Conservation (phyloP, 495 filamentous ascomycete genomes). For the Hypoxylon subgilvum region DNA sequence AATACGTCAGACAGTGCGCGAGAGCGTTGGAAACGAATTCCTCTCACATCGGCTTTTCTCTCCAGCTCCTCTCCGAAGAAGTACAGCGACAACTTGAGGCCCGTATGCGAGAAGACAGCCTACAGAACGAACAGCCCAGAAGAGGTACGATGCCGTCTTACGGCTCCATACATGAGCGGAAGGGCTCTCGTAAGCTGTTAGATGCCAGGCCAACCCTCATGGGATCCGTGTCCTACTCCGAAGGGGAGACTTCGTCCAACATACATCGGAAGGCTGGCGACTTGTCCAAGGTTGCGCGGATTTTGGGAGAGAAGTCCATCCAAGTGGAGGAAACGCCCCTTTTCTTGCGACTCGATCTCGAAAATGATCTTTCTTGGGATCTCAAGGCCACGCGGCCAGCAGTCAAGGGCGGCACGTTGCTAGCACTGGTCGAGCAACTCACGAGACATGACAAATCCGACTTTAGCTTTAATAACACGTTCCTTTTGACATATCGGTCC, state of each 20-base stretch:
- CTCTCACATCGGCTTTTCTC: constrained; percentile 83
- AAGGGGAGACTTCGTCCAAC: constrained; percentile 63
- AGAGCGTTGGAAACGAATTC: constrained; percentile 84
- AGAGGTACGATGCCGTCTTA: constrained; percentile 53
- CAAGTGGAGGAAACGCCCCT: constrained; percentile 75
- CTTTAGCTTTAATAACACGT: constrained; percentile 95
- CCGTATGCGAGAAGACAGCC: constrained; percentile 47
- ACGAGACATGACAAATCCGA: constrained; percentile 95
- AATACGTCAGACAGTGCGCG: constrained; percentile 73
- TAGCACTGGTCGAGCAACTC: constrained; percentile 92
- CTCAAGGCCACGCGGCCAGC: constrained; percentile 71
- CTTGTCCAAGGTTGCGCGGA: constrained; percentile 81
- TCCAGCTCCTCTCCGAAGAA: constrained; percentile 84
- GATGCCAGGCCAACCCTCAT: constrained; percentile 46
- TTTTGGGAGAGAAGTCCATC: constrained; percentile 83
- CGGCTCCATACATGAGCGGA: constrained; percentile 54
- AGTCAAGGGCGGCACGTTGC: constrained; percentile 85
- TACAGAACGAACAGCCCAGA: constrained; percentile 47
- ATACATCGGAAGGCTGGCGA: constrained; percentile 67
- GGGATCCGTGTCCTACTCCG: constrained; percentile 70
- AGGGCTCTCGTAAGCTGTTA: constrained; percentile 50
- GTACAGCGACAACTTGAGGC: constrained; percentile 56
- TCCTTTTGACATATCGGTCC: constrained; percentile 93
- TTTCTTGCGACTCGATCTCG: constrained; percentile 86
- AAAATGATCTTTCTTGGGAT: constrained; percentile 89